A percentile compares a stretch with the other conserved stretches of the same genome.
These are phyloP conservation scores for Cylindrodendrum hubeiense DNA, from an alignment of 2,329 filamentous ascomycete species.

Conservation along the genomic window DNA sequence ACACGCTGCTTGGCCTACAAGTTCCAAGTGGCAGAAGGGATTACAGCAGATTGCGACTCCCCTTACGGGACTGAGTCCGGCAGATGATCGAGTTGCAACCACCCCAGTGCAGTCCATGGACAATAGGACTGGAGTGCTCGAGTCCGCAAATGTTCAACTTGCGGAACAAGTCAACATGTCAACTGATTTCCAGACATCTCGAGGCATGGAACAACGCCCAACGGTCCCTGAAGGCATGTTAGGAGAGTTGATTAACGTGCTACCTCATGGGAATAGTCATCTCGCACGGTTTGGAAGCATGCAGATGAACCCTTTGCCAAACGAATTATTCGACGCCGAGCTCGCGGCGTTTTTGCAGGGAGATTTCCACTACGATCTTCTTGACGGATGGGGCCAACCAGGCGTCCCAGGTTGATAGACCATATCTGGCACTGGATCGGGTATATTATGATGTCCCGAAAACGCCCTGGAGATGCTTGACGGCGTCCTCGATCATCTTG, in stretches of 20 bases:
- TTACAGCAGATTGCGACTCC: conserved; percentile 37
- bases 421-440: background rate
- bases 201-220: conserved; percentile 2
- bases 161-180: background rate
- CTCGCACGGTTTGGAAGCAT: conserved; percentile 16
- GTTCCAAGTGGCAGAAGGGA: conserved; percentile 35
- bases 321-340: conserved; percentile 26
- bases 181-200: background rate
- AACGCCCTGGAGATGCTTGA: conserved; percentile 34
- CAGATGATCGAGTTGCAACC: background rate
- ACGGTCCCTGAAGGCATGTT: conserved; percentile 22
- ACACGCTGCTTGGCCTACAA: conserved; percentile 43
- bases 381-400: conserved; percentile 17
- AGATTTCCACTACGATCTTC: conserved; percentile 25
- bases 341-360: conserved; percentile 28
- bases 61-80: conserved; percentile 18
- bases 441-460: conserved; percentile 30
- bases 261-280: conserved; percentile 18
- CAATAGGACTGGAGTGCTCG: background rate
- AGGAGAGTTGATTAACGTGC: conserved; percentile 26
- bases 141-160: background rate
- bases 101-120: background rate
- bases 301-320: conserved; percentile 16
- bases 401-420: background rate
- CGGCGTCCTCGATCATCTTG: conserved; percentile 39